Evolutionary conservation across 306 rosid species (phyloP).

Genomic region (Casuarina cunninghamiana): DNA sequence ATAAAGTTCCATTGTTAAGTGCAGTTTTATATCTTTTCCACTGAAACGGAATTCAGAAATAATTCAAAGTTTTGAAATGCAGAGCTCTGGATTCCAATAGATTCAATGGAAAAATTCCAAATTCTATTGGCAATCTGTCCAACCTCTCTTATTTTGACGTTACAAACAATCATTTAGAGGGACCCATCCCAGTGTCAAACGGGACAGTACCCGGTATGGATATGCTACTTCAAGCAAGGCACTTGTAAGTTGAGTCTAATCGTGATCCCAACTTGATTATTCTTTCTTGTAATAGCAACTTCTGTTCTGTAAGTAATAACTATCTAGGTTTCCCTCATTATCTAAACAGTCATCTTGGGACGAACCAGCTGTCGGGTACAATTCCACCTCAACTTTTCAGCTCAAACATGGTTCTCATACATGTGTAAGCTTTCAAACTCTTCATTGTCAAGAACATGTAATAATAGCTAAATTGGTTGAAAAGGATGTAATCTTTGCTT

Average conservation of each 20-base stretch:
- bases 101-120: slow-evolving; percentile 36
- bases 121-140: slow-evolving; percentile 41
- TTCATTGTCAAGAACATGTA: not conserved
- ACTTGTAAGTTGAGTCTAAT: slow-evolving; percentile 34
- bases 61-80: not conserved
- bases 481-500: not conserved
- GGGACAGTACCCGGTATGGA: slow-evolving; percentile 32
- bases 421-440: slow-evolving; percentile 34
- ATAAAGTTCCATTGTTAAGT: not conserved
- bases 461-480: not conserved
- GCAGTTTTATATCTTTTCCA: not conserved
- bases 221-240: slow-evolving; percentile 21
- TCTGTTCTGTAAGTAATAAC: not conserved
- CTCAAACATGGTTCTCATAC: slow-evolving; percentile 29
- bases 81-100: slow-evolving; percentile 44
- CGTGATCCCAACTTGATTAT: not conserved
- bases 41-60: not conserved
- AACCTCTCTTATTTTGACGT: slow-evolving; percentile 40
- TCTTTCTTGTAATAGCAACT: not conserved
- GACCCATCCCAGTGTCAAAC: slow-evolving; percentile 40
- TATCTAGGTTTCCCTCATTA: not conserved
- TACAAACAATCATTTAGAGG: slow-evolving; percentile 33
- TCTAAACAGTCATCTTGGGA: slow-evolving; percentile 39
- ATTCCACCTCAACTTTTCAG: slow-evolving; percentile 33
- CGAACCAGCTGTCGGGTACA: slow-evolving; percentile 25